phyloP scores from a whole-genome alignment of 2,329 filamentous ascomycete genomes.

The Talaromyces amestolkiae region DNA sequence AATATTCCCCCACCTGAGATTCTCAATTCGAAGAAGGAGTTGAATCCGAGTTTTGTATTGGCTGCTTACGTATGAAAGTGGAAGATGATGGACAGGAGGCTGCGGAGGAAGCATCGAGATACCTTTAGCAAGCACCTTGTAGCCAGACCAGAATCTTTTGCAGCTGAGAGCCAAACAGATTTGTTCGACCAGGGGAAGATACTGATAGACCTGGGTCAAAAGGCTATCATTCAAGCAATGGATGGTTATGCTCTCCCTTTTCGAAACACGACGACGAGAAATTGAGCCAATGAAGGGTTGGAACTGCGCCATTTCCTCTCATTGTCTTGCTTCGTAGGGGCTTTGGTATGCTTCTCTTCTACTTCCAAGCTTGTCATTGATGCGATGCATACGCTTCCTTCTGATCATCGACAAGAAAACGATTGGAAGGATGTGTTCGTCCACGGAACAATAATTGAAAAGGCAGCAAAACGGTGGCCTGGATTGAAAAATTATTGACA shows the following conservation, averaged over 20 bases:
- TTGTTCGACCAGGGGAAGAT: slow-evolving; percentile 19
- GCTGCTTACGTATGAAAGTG: slow-evolving; percentile 21
- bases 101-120: slow-evolving; percentile 17
- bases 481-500: not conserved
- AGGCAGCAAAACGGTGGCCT: not conserved
- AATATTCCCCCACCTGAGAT: slow-evolving; percentile 21
- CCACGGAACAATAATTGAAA: not conserved
- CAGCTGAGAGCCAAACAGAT: slow-evolving; percentile 21
- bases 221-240: slow-evolving; percentile 17
- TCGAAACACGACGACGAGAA: not conserved
- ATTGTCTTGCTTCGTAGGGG: not conserved
- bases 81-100: slow-evolving; percentile 11
- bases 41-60: slow-evolving; percentile 14
- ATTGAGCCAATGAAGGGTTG: not conserved
- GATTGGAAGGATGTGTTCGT: not conserved
- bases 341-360: not conserved
- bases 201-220: slow-evolving; percentile 14
- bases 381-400: not conserved
- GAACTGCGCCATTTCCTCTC: not conserved
- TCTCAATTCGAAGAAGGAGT: slow-evolving; percentile 20
- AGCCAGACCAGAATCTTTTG: slow-evolving; percentile 19
- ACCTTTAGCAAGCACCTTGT: slow-evolving; percentile 13
- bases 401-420: not conserved
- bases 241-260: slow-evolving; percentile 6
- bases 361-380: not conserved